Base-by-base conservation (phyloP, 805 yeast species). In the Peterozyma xylosa region DNA sequence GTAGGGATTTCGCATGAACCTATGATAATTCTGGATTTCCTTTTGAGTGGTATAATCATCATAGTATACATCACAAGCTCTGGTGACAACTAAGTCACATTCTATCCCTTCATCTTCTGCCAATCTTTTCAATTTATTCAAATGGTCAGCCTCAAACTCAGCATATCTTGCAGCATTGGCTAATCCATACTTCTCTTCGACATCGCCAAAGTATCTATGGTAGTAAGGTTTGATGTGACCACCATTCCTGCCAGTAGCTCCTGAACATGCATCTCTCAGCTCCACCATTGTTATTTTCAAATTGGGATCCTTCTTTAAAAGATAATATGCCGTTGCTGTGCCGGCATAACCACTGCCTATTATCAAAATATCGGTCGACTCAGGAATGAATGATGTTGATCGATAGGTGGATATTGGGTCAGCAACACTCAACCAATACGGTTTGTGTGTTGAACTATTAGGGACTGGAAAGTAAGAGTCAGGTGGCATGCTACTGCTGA, bases 311-410 rank as follows among this genome's bases (percentile, higher is more conserved):
- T 61, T 57, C 38, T 62, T 53, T 7, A 58, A 50, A 35, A 67
- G 46, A 47, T 61, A 62, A 47, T 61, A 60, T 0, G 71, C 71
- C 9, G 61, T 58, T 3, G 73, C 57, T 3, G 70, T 53, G 13
- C 77, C 77, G 13, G 73, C 61, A 46, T 68, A 68, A 5, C 77
- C 76, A 1, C 71, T 61, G 5, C 76, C 76, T 34, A 71, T 62
- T 42, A 71, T 62, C 21, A 70, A 54, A 9, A 66, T 56, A 44
- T 71, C 74, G 10, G 57, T 62, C 18, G 56, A 55, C 15, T 48
- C 41, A 1, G 76, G 77, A 10, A 71, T 47, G 9, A 48, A 49
- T 9, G 30, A 14, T 1, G 60, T 50, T 9, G 59, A 48, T 36
- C 62, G 50, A 38, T 50, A 43, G 11, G 42, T 48, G n/a, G 46